Conservation (phyloP, 1,284 basidiomycete species). For the Malassezia dermatis region DNA sequence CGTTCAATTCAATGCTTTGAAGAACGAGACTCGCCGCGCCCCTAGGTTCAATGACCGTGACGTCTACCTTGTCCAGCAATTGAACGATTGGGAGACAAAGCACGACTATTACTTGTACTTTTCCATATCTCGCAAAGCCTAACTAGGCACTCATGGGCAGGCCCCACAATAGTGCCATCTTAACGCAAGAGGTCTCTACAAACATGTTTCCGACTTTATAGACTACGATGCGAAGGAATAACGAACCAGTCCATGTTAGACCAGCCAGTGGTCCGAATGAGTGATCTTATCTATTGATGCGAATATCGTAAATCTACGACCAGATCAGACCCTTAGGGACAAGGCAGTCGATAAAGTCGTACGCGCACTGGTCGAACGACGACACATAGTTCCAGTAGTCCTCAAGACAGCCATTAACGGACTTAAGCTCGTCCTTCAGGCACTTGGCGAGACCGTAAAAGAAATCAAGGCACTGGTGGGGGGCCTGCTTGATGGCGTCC, state of each 20-base stretch:
- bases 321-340: conserved; percentile 1
- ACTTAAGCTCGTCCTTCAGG: background rate
- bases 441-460: conserved; percentile 2
- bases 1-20: background rate
- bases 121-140: background rate
- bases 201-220: background rate
- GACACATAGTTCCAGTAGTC: conserved; percentile 7
- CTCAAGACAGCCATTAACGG: background rate
- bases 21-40: background rate
- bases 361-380: conserved; percentile 4
- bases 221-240: background rate
- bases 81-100: background rate
- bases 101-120: background rate
- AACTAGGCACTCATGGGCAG: background rate
- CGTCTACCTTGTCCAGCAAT: background rate
- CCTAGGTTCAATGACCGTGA: background rate
- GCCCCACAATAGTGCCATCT: background rate
- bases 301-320: background rate
- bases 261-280: background rate
- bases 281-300: background rate
- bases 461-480: conserved; percentile 5
- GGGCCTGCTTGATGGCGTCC: conserved; percentile 1
- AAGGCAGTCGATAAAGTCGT: conserved; percentile 4
- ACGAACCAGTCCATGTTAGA: background rate
- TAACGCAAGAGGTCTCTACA: background rate